Conservation (phyloP, 169 alveolate species). For the Eimeria falciformis region DNA sequence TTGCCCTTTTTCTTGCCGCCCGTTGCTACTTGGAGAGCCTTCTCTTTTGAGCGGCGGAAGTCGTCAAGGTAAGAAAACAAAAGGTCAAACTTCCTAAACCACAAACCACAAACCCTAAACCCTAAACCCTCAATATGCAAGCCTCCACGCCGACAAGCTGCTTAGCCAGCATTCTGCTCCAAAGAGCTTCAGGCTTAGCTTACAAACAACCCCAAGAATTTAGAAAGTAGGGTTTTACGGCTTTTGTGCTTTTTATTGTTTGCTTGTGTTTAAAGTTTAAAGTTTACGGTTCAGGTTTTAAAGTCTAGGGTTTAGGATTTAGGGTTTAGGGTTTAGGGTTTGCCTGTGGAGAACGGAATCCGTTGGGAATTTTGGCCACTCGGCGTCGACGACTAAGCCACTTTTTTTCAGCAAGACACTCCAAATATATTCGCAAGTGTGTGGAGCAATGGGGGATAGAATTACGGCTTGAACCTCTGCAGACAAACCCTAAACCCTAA, state of each 20-base stretch:
- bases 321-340: constrained; percentile 26
- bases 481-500: constrained; percentile 36
- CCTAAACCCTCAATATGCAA: background rate
- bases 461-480: constrained; percentile 88
- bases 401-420: constrained; percentile 85
- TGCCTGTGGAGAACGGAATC: constrained; percentile 83
- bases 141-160: background rate
- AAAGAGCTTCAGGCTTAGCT: too few species aligned
- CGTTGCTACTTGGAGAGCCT: constrained; percentile 66
- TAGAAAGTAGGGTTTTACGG: too few species aligned
- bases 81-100: constrained; percentile 63
- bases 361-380: constrained; percentile 89
- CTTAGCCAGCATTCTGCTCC: background rate
- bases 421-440: constrained; percentile 94
- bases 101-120: constrained; percentile 2
- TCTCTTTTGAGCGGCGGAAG: constrained; percentile 78
- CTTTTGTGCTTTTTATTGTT: too few species aligned
- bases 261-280: too few species aligned
- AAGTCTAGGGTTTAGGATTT: background rate
- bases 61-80: constrained; percentile 76
- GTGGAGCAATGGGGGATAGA: constrained; percentile 93
- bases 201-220: too few species aligned
- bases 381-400: constrained; percentile 81
- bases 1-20: constrained; percentile 70
- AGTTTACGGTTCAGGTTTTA: background rate